A percentile compares a stretch with the other conserved stretches of the same genome.
phyloP scores from a whole-genome alignment of 148 eudicot species.

The Arctostaphylos glauca region DNA sequence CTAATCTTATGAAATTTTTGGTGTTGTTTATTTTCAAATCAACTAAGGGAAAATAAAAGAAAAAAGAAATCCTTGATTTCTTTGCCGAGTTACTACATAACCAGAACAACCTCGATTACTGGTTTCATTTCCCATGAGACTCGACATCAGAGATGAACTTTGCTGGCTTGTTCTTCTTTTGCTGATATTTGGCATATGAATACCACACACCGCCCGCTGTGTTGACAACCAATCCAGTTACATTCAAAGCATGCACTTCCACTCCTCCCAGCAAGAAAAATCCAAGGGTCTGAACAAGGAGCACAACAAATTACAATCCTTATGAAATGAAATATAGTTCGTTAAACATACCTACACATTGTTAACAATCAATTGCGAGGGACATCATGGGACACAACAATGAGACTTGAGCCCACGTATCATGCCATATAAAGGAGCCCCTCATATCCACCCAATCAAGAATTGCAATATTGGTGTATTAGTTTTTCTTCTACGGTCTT shows the following conservation, averaged over 20 bases:
- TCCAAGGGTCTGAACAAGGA: constrained; percentile 65
- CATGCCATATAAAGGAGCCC: background rate
- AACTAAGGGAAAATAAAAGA: background rate
- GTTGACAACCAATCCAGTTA: constrained; percentile 75
- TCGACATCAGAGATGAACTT: constrained; percentile 55
- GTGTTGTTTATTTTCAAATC: background rate
- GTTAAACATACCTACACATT: background rate
- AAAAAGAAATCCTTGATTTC: background rate
- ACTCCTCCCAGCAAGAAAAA: constrained; percentile 90
- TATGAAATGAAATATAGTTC: background rate
- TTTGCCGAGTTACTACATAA: background rate
- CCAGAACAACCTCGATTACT: background rate
- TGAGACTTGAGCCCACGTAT: background rate
- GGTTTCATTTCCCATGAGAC: constrained; percentile 39
- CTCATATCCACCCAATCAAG: background rate
- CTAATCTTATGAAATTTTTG: background rate
- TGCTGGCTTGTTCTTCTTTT: constrained; percentile 56
- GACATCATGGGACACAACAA: background rate
- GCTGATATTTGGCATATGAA: constrained; percentile 76
- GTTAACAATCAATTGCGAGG: background rate
- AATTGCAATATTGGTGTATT: background rate
- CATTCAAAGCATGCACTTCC: constrained; percentile 78
- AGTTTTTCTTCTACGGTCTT: background rate
- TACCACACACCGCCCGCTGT: constrained; percentile 95
- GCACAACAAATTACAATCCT: constrained; percentile 11